Base-by-base conservation (phyloP, 1,284 basidiomycete genomes). In the Cryptococcus sp. region DNA sequence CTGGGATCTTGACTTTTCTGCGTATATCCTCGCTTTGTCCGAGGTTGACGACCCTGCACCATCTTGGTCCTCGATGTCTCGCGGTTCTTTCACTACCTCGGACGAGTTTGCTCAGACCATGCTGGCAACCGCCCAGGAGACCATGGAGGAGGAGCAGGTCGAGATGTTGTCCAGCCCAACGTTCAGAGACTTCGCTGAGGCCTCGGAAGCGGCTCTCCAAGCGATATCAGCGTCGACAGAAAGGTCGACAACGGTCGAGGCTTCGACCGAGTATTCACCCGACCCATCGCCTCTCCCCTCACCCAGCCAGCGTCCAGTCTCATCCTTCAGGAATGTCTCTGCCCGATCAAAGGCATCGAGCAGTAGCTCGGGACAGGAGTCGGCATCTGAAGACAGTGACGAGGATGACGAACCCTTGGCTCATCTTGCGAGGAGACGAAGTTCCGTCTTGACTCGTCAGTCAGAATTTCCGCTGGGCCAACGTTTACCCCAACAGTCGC, bases 1-100 rank as follows among this genome's bases (percentile, higher is more conserved):
- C 2, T 72, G 69, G 68, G 74, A 75, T 42, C 61, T 77, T 46
- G 74, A 77, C 46, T 77, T 68, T 52, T 69, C 69, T 5, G 50
- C 65, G 19, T 72, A 75, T 60, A 72, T 77, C 40, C 27, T 64
- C 5, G 72, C 72, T 4, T 50, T 77, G 8, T 62, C 69, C 13
- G 58, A 66, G 23, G 56, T 69, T 5, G 70, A 73, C 49, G 67
- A 70, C 17, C 31, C 17, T 40, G 27, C 53, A 6, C 19, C 20
- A 19, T 39, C 40, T 15, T 38, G 50, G 40, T 46, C 19, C 13
- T 17, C 15, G 7, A 20, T 16, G 17, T 45, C 19, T 16, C 22
- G 16, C 22, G 40, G 40, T 16, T 40, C n/a, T 3, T 16, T 25
- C 19, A 10, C 16, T 3, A 13, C 31, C 15, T 17, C 19, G 11